These are phyloP conservation scores for Diaporthe batatas DNA, from an alignment of 2,329 filamentous ascomycete species.

Conservation along the genomic window DNA sequence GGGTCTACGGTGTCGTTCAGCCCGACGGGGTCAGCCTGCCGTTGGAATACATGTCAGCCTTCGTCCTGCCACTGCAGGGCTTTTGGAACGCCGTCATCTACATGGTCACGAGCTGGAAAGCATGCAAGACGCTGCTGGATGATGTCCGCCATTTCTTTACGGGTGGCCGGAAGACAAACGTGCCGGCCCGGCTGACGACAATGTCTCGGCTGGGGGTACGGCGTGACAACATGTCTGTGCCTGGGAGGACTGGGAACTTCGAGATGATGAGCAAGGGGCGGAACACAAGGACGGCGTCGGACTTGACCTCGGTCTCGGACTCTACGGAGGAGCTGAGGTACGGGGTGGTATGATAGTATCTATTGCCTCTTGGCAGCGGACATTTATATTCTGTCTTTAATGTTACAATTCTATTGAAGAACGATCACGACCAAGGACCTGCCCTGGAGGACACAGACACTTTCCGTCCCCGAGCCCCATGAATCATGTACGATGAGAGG, in stretches of 20 bases:
- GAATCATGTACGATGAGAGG: background rate
- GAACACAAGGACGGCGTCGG: background rate
- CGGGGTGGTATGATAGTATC: background rate
- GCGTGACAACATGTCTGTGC: background rate
- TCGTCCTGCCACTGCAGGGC: slow-evolving; percentile 84
- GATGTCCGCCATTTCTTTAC: slow-evolving; percentile 49
- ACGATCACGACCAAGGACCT: background rate
- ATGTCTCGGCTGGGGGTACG: slow-evolving; percentile 22
- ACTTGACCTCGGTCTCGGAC: slow-evolving; percentile 22
- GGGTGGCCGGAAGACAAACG: slow-evolving; percentile 1
- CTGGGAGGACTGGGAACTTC: slow-evolving; percentile 1
- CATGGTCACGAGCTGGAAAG: slow-evolving; percentile 75
- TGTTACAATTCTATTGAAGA: background rate
- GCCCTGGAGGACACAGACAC: background rate
- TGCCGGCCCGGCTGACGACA: slow-evolving; percentile 4
- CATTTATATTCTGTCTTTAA: background rate
- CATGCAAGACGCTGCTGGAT: slow-evolving; percentile 64
- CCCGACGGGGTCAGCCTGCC: slow-evolving; percentile 64
- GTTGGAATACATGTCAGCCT: slow-evolving; percentile 77
- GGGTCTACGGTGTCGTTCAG: slow-evolving; percentile 77
- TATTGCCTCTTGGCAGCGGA: background rate
- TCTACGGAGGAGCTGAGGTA: slow-evolving; percentile 37
- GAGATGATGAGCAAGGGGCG: slow-evolving; percentile 16
- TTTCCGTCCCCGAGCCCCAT: background rate
- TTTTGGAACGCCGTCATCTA: slow-evolving; percentile 90